Percentiles rank a stretch among this genome's conserved stretches.
Evolutionary conservation across 495 filamentous ascomycete genomes (phyloP).

Genomic region (Niebla homalea): DNA sequence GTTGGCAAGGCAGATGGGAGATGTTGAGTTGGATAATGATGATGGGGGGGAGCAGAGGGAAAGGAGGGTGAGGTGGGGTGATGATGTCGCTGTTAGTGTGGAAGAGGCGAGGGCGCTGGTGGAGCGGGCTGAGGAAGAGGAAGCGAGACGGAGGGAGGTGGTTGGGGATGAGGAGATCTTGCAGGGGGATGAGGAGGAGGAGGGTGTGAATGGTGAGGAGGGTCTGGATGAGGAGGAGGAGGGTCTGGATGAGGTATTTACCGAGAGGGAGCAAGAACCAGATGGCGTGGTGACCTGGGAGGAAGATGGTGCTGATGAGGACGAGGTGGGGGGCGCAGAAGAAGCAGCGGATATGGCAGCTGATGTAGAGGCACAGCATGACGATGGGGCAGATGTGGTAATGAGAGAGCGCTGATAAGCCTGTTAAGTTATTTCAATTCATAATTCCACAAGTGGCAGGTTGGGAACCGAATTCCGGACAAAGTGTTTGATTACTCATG

Average conservation of each 20-base stretch:
- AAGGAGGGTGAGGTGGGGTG: not conserved
- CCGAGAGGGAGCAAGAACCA: too few species aligned
- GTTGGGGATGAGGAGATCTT: too few species aligned
- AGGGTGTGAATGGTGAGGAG: not conserved
- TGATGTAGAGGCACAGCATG: not conserved
- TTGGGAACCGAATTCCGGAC: too few species aligned
- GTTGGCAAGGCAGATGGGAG: not conserved
- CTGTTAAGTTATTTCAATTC: too few species aligned
- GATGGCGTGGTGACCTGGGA: too few species aligned
- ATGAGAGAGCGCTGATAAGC: not conserved
- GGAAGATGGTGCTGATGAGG: not conserved
- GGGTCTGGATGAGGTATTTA: too few species aligned
- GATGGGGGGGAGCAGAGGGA: not conserved
- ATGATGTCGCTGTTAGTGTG: not conserved
- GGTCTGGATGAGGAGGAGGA: not conserved
- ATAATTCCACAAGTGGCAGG: too few species aligned
- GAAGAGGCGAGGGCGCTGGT: not conserved
- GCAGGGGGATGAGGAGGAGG: not conserved
- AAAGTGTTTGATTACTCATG: too few species aligned
- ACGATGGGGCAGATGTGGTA: not conserved
- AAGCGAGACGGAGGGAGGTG: not conserved
- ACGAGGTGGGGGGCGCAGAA: not conserved
- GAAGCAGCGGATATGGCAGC: not conserved
- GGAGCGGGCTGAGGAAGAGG: not conserved
- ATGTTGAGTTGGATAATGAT: not conserved